A percentile compares a stretch with the other conserved stretches of the same genome.
Evolutionary conservation across 306 rosid genomes (phyloP).

Genomic region (Vachellia collinsii): DNA sequence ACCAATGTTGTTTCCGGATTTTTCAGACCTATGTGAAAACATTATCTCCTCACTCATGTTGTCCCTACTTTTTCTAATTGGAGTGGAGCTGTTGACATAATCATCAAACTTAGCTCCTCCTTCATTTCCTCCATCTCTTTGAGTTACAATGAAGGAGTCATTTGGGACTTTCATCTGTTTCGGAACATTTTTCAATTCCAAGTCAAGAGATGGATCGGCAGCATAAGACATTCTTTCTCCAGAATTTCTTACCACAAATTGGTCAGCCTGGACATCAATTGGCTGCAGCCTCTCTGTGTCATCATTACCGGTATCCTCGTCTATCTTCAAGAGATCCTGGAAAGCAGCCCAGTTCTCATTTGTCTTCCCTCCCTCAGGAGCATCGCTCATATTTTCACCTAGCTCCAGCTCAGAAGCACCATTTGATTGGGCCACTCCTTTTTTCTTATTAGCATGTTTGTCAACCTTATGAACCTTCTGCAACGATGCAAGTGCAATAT

Average conservation of each 20-base stretch:
- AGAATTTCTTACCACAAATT: slow-evolving; percentile 43
- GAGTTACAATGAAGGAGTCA: slow-evolving; percentile 53
- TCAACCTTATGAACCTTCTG: slow-evolving; percentile 51
- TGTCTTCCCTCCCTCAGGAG: slow-evolving; percentile 41
- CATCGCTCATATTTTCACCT: slow-evolving; percentile 14
- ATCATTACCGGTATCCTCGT: slow-evolving; percentile 39
- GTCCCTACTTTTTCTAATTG: slow-evolving; percentile 46
- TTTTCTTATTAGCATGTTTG: slow-evolving; percentile 40
- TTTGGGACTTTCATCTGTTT: slow-evolving; percentile 46
- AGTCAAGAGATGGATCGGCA: slow-evolving; percentile 36
- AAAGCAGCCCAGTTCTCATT: slow-evolving; percentile 51
- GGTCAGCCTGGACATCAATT: slow-evolving; percentile 51
- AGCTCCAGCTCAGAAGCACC: slow-evolving; percentile 43
- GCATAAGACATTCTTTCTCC: slow-evolving; percentile 39
- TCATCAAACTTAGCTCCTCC: slow-evolving; percentile 45
- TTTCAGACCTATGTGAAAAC: slow-evolving; percentile 44
- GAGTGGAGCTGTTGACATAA: slow-evolving; percentile 40
- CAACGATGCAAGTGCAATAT: slow-evolving; percentile 50
- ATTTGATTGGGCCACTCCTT: slow-evolving; percentile 24
- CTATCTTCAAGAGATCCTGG: slow-evolving; percentile 53
- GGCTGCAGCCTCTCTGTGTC: slow-evolving; percentile 37
- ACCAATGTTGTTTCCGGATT: slow-evolving; percentile 36
- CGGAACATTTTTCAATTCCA: slow-evolving; percentile 43
- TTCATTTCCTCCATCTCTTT: slow-evolving; percentile 48
- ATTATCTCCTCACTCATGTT: slow-evolving; percentile 43